Percentiles rank a stretch among this genome's conserved stretches.
These are phyloP conservation scores for Hortaea sp. DNA, from an alignment of 2,329 filamentous ascomycete genomes.

Conservation along the genomic window DNA sequence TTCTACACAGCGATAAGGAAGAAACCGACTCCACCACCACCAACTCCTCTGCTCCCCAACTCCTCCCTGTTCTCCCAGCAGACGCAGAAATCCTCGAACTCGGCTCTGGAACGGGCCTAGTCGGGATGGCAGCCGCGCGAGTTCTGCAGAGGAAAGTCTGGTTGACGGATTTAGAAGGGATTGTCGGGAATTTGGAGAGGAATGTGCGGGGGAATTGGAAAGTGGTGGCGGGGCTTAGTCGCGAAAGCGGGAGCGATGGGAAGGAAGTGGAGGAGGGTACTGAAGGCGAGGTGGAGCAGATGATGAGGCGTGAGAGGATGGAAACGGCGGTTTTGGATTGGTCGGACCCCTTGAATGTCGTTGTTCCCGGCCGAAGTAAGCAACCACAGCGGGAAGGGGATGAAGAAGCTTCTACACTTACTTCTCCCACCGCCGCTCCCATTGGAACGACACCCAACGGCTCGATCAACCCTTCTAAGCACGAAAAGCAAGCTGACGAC, in stretches of 20 bases:
- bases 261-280: slow-evolving; percentile 41
- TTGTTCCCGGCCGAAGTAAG: background rate
- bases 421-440: background rate
- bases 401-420: no score
- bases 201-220: slow-evolving; percentile 59
- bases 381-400: no score
- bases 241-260: slow-evolving; percentile 42
- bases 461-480: no score
- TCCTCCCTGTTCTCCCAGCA: slow-evolving; percentile 1
- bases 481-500: background rate
- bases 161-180: slow-evolving; percentile 75
- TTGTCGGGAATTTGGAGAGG: slow-evolving; percentile 66
- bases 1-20: slow-evolving; percentile 14
- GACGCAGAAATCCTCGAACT: slow-evolving; percentile 54
- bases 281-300: slow-evolving; percentile 40
- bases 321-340: slow-evolving; percentile 64
- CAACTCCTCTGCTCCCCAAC: background rate
- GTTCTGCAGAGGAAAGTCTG: slow-evolving; percentile 57
- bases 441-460: background rate
- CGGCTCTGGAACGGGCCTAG: slow-evolving; percentile 82
- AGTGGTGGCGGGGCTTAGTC: slow-evolving; percentile 38
- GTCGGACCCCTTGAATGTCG: slow-evolving; percentile 42
- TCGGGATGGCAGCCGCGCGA: slow-evolving; percentile 74
- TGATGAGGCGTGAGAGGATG: background rate
- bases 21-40: background rate